Percentiles rank a stretch among this genome's conserved stretches.
phyloP scores from a whole-genome alignment of 768 basidiomycete genomes.

The Serendipita indica region DNA sequence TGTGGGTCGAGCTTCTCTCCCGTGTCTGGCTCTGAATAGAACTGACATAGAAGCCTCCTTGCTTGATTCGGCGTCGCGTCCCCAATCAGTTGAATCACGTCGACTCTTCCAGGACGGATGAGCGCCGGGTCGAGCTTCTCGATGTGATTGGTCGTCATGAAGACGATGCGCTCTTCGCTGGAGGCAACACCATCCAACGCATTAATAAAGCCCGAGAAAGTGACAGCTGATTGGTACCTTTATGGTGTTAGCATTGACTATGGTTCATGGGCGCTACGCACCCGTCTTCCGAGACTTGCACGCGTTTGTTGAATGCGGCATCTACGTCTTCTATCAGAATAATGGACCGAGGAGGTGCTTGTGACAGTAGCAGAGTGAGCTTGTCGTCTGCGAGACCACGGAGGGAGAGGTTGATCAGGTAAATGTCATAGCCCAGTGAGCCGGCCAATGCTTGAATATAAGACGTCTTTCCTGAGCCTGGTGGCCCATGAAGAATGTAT shows the following conservation, averaged over 20 bases:
- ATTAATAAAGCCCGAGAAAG: conserved; percentile 95
- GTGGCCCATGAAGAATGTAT: conserved; percentile 88
- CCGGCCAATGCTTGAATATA: conserved; percentile 97
- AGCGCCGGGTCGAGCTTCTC: conserved; percentile 83
- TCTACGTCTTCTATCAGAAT: conserved; percentile 97
- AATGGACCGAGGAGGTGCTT: conserved; percentile 83
- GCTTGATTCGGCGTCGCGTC: conserved; percentile 79
- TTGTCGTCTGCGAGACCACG: conserved; percentile 95
- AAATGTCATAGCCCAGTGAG: conserved; percentile 85
- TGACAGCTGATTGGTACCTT: conserved; percentile 89
- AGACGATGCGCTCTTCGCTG: conserved; percentile 93
- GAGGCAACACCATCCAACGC: conserved; percentile 96
- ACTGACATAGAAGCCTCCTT: conserved; percentile 57
- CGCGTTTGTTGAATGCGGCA: conserved; percentile 88
- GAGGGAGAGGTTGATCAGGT: conserved; percentile 87
- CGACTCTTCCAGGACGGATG: conserved; percentile 90
- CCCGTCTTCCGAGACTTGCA: conserved; percentile 87
- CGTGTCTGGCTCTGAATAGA: conserved; percentile 43
- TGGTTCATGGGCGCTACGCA: conserved; percentile 27
- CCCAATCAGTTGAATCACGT: conserved; percentile 67
- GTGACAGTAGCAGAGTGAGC: conserved; percentile 80
- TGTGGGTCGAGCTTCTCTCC: conserved; percentile 22
- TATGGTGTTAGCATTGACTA: not conserved
- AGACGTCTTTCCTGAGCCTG: conserved; percentile 95
- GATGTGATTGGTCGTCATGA: conserved; percentile 98